Conservation (phyloP, 306 rosid species). For the Prosopis cineraria region DNA sequence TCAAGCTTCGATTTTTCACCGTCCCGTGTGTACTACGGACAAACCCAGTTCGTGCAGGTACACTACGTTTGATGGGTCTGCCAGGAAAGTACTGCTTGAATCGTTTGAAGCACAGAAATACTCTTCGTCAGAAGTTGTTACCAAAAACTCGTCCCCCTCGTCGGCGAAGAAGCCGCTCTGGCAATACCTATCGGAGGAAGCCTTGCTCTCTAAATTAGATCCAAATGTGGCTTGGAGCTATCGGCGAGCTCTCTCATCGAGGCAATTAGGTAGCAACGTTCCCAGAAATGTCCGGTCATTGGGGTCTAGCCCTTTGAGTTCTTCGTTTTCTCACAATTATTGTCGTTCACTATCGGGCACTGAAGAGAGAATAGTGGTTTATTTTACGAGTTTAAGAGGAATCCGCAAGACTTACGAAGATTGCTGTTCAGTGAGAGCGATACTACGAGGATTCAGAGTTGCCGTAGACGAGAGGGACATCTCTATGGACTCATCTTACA, state of each 20-base stretch:
- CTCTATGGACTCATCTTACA: conserved; percentile 77
- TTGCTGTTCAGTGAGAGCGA: conserved; percentile 67
- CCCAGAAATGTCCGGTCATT: conserved; percentile 46
- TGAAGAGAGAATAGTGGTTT: conserved; percentile 67
- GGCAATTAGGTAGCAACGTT: conserved; percentile 46
- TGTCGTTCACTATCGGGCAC: conserved; percentile 38
- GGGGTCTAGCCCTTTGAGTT: conserved; percentile 56
- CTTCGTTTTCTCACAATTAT: conserved; percentile 29
- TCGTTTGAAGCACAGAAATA: conserved; percentile 43
- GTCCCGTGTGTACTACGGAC: conserved; percentile 23
- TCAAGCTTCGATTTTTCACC: conserved; percentile 29
- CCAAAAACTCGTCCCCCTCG: conserved; percentile 33
- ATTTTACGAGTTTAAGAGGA: conserved; percentile 80
- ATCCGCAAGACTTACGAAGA: conserved; percentile 77
- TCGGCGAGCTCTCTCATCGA: conserved; percentile 69
- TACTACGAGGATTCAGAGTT: conserved; percentile 64
- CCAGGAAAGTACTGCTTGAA: conserved; percentile 44
- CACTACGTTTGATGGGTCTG: conserved; percentile 57
- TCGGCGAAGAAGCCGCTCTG: conserved; percentile 65
- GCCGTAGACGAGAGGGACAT: conserved; percentile 77
- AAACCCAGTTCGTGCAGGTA: conserved; percentile 51
- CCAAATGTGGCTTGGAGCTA: conserved; percentile 76
- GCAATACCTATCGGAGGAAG: conserved; percentile 87
- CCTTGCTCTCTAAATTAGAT: conserved; percentile 70
- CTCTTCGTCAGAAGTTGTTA: conserved; percentile 24